Conservation (phyloP, 352 stramenopile genomes). For the Globisporangium emineosum region DNA sequence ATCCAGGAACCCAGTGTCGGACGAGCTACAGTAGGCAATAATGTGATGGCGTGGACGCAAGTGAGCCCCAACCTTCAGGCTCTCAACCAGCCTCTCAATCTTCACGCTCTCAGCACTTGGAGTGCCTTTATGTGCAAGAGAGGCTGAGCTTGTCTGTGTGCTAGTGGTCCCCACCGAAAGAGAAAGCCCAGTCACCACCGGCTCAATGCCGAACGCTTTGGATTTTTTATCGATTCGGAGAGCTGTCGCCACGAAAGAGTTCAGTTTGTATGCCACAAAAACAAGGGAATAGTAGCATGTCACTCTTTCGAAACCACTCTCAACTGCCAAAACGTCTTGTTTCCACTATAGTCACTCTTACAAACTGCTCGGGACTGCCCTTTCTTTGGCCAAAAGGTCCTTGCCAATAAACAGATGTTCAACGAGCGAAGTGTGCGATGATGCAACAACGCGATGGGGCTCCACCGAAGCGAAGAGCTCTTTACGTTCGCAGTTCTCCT, state of each 20-base stretch:
- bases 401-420: slow-evolving; percentile 1
- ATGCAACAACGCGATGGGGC: neutral
- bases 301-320: neutral
- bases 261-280: neutral
- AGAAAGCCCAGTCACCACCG: too few relatives aligned
- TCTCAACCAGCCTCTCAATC: too few relatives aligned
- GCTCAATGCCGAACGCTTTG: neutral
- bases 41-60: too few relatives aligned
- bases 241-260: neutral
- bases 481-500: neutral
- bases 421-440: neutral
- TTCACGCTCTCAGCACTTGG: too few relatives aligned
- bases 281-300: neutral
- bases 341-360: slow-evolving; percentile 8
- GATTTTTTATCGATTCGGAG: neutral
- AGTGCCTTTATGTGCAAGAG: too few relatives aligned
- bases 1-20: neutral
- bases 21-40: too few relatives aligned
- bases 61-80: too few relatives aligned
- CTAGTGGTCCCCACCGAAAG: too few relatives aligned
- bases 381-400: neutral
- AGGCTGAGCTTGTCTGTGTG: too few relatives aligned
- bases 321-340: neutral
- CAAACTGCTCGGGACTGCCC: neutral
- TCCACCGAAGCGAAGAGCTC: neutral